Evolutionary conservation across 2,329 filamentous ascomycete genomes (phyloP).

Genomic region (Alternaria arbusti): DNA sequence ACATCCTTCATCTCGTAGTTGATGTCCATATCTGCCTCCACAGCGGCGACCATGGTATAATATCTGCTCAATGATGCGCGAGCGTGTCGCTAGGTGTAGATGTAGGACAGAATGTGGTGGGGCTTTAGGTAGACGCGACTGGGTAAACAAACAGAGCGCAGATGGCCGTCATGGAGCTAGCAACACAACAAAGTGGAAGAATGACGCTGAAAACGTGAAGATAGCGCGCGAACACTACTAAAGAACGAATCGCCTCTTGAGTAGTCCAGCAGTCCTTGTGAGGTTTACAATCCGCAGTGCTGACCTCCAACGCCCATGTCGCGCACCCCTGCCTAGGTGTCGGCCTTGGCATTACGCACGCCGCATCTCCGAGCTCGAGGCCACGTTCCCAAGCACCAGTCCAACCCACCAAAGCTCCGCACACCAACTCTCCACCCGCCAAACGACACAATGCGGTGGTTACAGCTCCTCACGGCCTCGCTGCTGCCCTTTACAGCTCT

Average conservation of each 20-base stretch:
- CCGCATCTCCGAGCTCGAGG: conserved; percentile 31
- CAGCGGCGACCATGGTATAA: conserved; percentile 33
- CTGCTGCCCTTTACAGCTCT: conserved; percentile 67
- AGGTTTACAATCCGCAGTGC: neutral
- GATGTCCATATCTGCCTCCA: conserved; percentile 36
- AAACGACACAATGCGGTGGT: conserved; percentile 66
- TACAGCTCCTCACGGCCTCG: conserved; percentile 67
- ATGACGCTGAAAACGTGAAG: neutral
- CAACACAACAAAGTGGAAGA: neutral
- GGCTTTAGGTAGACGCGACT: conserved; percentile 35
- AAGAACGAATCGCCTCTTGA: neutral
- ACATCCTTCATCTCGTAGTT: conserved; percentile 46
- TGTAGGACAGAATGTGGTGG: conserved; percentile 24
- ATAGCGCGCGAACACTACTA: neutral
- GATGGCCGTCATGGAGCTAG: neutral
- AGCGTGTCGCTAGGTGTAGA: conserved; percentile 16
- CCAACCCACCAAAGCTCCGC: conserved; percentile 27
- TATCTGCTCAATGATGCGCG: conserved; percentile 28
- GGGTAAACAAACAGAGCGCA: conserved; percentile 42
- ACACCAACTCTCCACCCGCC: conserved; percentile 19
- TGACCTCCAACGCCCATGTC: neutral
- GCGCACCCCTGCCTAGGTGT: conserved; percentile 19
- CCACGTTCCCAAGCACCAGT: conserved; percentile 41
- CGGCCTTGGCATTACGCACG: conserved; percentile 40
- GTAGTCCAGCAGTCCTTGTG: neutral